Evolutionary conservation across 495 filamentous ascomycete genomes (phyloP).

Genomic region (Pseudevernia furfuracea): DNA sequence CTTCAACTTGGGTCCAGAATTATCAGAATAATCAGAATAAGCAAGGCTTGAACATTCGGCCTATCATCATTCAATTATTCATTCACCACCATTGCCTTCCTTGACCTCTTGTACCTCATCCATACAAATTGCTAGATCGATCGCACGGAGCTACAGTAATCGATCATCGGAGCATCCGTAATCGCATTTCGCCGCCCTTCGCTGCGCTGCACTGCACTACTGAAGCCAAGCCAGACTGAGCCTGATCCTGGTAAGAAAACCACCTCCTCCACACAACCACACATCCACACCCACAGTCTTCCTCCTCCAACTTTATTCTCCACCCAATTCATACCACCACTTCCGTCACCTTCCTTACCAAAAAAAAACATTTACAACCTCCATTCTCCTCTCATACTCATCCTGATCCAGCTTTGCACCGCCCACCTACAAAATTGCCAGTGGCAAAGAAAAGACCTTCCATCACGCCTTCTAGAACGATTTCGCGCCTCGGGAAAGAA

Average conservation of each 20-base stretch:
- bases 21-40: no score
- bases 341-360: not conserved
- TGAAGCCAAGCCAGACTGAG: no score
- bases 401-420: not conserved
- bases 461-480: not conserved
- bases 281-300: not conserved
- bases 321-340: not conserved
- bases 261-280: constrained; percentile 2
- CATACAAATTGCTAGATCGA: not conserved
- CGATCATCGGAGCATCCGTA: constrained; percentile 6
- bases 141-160: not conserved
- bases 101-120: not conserved
- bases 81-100: not conserved
- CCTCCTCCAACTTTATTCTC: constrained; percentile 1
- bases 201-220: not conserved
- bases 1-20: not conserved
- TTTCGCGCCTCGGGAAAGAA: not conserved
- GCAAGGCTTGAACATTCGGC: no score
- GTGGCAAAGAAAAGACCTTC: not conserved
- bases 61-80: no score
- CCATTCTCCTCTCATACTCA: constrained; percentile 1
- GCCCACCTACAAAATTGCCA: not conserved
- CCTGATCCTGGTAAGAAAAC: constrained; percentile 6
- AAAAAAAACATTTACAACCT: not conserved
- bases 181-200: constrained; percentile 1